These are phyloP conservation scores for Cochlearia excelsa DNA, from an alignment of 345 rosid species.

Conservation along the genomic window DNA sequence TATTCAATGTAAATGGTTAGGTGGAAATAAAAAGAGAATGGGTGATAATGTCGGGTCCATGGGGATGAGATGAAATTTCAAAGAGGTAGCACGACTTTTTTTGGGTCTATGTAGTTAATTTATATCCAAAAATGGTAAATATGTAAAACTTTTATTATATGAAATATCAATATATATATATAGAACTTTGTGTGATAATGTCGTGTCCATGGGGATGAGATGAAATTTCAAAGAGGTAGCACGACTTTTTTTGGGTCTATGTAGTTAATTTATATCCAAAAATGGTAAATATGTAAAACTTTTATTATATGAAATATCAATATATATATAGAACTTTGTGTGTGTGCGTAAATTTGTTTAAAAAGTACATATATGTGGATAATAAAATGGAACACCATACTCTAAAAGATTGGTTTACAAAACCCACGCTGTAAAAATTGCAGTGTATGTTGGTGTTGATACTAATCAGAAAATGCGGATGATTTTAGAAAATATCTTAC, in stretches of 20 bases:
- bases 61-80: slow-evolving; percentile 18
- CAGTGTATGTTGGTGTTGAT: too few species aligned
- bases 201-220: slow-evolving; percentile 14
- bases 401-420: too few species aligned
- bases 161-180: too few species aligned
- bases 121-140: slow-evolving; percentile 1
- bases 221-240: slow-evolving; percentile 28
- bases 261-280: not conserved
- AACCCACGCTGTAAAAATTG: too few species aligned
- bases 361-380: too few species aligned
- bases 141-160: not conserved
- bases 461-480: too few species aligned
- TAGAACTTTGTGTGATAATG: slow-evolving; percentile 26
- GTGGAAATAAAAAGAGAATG: slow-evolving; percentile 19
- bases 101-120: not conserved
- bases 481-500: too few species aligned
- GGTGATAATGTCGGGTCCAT: slow-evolving; percentile 21
- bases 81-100: slow-evolving; percentile 28
- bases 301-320: too few species aligned
- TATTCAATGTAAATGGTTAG: slow-evolving; percentile 21
- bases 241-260: slow-evolving; percentile 13
- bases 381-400: too few species aligned
- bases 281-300: not conserved
- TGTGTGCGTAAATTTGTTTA: not conserved
- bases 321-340: not conserved